These are phyloP conservation scores for Mariannaea sp. DNA, from an alignment of 2,329 filamentous ascomycete genomes.

Conservation along the genomic window DNA sequence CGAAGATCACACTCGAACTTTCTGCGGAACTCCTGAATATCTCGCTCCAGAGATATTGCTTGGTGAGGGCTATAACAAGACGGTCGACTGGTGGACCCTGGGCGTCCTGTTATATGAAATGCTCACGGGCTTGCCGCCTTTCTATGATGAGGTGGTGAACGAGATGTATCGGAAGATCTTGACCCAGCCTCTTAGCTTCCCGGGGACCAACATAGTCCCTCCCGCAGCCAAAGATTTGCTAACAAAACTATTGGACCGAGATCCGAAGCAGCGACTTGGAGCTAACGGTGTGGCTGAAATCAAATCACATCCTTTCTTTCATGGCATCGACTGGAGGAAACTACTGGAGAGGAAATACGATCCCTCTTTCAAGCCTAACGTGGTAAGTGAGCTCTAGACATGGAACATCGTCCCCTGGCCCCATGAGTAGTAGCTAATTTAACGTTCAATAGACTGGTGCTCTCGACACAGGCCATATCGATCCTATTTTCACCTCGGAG, in stretches of 20 bases:
- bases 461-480: conserved; percentile 90
- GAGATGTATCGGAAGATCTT: conserved; percentile 99
- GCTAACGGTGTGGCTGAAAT: conserved; percentile 96
- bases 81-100: conserved; percentile 98
- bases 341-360: conserved; percentile 95
- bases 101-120: conserved; percentile 97
- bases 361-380: conserved; percentile 93
- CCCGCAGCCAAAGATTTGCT: conserved; percentile 89
- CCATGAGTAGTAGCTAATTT: not conserved
- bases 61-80: conserved; percentile 94
- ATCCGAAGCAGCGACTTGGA: conserved; percentile 84
- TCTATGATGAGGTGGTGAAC: conserved; percentile 98
- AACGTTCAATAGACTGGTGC: conserved; percentile 68
- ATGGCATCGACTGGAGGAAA: conserved; percentile 97
- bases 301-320: conserved; percentile 97
- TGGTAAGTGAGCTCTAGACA: conserved; percentile 74
- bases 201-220: conserved; percentile 76
- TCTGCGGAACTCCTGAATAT: conserved; percentile 96
- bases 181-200: conserved; percentile 91
- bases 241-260: conserved; percentile 84
- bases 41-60: conserved; percentile 90
- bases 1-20: conserved; percentile 95
- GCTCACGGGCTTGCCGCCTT: conserved; percentile 92
- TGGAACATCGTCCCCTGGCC: too few species aligned
- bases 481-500: conserved; percentile 88